These are phyloP conservation scores for Auricularia cornea DNA, from an alignment of 768 basidiomycete species.

Conservation along the genomic window DNA sequence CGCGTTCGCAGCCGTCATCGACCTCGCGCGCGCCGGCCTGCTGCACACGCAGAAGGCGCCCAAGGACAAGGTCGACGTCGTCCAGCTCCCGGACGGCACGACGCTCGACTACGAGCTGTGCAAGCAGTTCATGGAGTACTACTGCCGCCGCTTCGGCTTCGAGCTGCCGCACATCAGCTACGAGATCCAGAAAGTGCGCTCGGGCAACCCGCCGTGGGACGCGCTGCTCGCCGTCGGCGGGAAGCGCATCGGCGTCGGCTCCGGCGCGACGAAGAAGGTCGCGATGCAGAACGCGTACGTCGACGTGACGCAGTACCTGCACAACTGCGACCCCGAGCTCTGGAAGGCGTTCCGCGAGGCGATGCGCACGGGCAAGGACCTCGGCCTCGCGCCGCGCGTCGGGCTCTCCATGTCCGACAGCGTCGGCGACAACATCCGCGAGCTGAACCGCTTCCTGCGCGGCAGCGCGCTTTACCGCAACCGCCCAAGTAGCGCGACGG, in stretches of 20 bases:
- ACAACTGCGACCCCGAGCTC: constrained; percentile 69
- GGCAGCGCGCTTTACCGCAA: constrained; percentile 58
- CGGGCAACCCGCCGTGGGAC: constrained; percentile 44
- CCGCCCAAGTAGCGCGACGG: constrained; percentile 20
- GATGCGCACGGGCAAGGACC: constrained; percentile 53
- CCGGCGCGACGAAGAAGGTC: constrained; percentile 57
- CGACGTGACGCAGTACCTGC: constrained; percentile 81
- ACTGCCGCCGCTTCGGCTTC: constrained; percentile 74
- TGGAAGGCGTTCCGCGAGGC: constrained; percentile 66
- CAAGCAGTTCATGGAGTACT: constrained; percentile 90
- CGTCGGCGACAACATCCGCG: constrained; percentile 62
- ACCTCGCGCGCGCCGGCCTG: constrained; percentile 32
- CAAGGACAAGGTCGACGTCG: constrained; percentile 15
- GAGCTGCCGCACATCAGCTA: constrained; percentile 62
- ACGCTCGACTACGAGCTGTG: constrained; percentile 62
- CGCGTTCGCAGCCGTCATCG: constrained; percentile 63
- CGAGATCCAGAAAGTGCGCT: constrained; percentile 24
- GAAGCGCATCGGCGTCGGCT: constrained; percentile 74
- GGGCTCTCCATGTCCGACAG: constrained; percentile 52
- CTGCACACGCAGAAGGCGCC: neutral
- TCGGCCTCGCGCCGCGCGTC: constrained; percentile 65
- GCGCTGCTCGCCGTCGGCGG: constrained; percentile 69
- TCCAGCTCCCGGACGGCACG: constrained; percentile 52
- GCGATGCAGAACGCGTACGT: constrained; percentile 70
- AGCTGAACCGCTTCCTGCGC: constrained; percentile 59